Conservation (phyloP, 306 rosid genomes). For the Vigna mungo region DNA sequence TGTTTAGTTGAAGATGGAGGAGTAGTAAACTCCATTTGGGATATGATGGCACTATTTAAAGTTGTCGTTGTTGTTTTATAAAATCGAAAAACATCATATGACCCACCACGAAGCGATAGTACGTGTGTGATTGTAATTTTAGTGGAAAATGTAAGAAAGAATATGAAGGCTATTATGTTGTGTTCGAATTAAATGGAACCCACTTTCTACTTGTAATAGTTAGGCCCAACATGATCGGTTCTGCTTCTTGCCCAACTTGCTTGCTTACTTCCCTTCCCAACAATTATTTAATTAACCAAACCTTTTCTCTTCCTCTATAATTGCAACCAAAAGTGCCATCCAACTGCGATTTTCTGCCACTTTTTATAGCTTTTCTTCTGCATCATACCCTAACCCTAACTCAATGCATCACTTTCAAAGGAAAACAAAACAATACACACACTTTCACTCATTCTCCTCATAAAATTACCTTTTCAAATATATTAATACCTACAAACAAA, state of each 20-base stretch:
- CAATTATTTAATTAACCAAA: neutral
- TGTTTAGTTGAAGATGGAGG: too few species aligned
- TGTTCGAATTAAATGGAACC: conserved; percentile 44
- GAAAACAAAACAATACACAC: too few species aligned
- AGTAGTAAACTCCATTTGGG: conserved; percentile 16
- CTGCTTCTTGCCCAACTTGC: conserved; percentile 42
- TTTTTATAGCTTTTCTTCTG: neutral
- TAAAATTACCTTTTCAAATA: too few species aligned
- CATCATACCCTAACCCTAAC: neutral
- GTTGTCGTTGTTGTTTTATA: neutral
- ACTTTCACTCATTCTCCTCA: too few species aligned
- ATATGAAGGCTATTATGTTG: conserved; percentile 34
- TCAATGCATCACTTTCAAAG: too few species aligned
- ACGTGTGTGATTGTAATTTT: conserved; percentile 34
- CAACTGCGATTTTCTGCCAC: conserved; percentile 19
- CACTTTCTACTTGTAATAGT: conserved; percentile 49
- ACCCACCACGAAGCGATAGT: conserved; percentile 44
- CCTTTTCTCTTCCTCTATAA: conserved; percentile 30
- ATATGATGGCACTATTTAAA: conserved; percentile 19
- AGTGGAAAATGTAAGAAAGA: conserved; percentile 57
- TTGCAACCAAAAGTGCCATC: conserved; percentile 30
- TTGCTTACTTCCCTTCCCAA: neutral
- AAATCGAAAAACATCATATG: conserved; percentile 40
- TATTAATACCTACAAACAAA: too few species aligned
- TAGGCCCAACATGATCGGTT: conserved; percentile 31